Evolutionary conservation across 192 early-diverging fungal genomes (phyloP).

Genomic region (Geranomyces michiganensis): DNA sequence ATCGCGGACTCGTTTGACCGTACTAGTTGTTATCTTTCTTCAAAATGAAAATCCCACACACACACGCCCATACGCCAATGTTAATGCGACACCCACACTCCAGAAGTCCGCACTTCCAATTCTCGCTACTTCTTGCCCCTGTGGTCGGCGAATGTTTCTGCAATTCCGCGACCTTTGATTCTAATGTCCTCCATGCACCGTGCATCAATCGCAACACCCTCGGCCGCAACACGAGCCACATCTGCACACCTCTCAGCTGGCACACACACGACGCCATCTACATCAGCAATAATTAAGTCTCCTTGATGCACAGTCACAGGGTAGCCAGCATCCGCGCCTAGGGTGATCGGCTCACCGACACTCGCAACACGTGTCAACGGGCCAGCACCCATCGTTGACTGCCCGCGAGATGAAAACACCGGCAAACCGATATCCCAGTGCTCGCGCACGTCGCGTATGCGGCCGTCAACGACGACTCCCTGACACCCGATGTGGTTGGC

Average conservation of each 20-base stretch:
- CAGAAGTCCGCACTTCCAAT: no score
- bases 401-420: conserved; percentile 35
- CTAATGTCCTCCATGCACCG: conserved; percentile 41
- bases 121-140: no score
- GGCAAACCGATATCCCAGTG: conserved; percentile 37
- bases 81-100: no score
- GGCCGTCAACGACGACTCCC: conserved; percentile 52
- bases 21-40: no score
- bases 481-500: conserved; percentile 36
- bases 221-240: conserved; percentile 29
- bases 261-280: conserved; percentile 53
- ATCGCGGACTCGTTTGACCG: no score
- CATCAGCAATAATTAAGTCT: conserved; percentile 56
- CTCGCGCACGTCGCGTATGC: conserved; percentile 51
- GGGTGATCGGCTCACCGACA: conserved; percentile 41
- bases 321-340: conserved; percentile 26
- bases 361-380: conserved; percentile 24
- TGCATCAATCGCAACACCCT: conserved; percentile 33
- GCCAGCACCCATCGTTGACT: conserved; percentile 45
- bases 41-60: no score
- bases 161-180: no score
- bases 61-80: no score
- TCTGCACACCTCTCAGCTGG: conserved; percentile 39
- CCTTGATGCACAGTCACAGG: conserved; percentile 23
- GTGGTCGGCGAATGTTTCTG: no score